Base-by-base conservation (phyloP, 176 grass and related monocot genomes). In the Urochloa ruziziensis region DNA sequence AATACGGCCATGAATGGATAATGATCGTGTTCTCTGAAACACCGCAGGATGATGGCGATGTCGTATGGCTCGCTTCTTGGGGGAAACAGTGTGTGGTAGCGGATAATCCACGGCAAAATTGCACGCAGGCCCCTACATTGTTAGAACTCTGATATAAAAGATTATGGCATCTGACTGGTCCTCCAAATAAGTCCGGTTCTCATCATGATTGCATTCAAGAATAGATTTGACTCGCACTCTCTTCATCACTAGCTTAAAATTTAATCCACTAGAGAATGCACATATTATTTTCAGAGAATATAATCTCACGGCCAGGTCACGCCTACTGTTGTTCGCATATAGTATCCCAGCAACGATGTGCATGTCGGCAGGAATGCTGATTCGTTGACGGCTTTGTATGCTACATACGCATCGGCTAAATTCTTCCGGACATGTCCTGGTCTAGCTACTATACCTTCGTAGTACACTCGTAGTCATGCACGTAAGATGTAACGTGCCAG, bases 11-110 rank as follows among this genome's bases (percentile, higher is more conserved):
- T 81, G 82, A 81, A 89, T 80, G 25, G 33, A 14, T 46, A 69
- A 81, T 89, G 69, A 89, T 89, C 61, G 8, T 81, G 87, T 49
- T 40, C 61, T 67, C 82, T 4, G 60, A 73, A 65, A 32, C 17
- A n/a, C 16, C 28, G 12, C 15, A 10, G 58, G 13, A 19, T 11
- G 62, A 67, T 19, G 53, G 8, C 53, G 17, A 62, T 2, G 53
- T 5, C 2, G 62, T 21, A 43, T 62, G 17, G 12, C 24, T 40
- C 33, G 11, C 62, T 62, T 51, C 17, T 29, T 23, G 52, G 1
- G 2, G 18, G 5, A 15, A 29, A 52, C 32, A 15, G 15, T 40
- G 39, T 8, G 39, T 40, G 39, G 7, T 10, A 27, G 13, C 11
- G 7, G 35, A 54, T 39, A 27, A 52, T 67, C 67, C 2, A 39